Base-by-base conservation (phyloP, 495 filamentous ascomycete species). In the Clohesyomyces aquaticus region DNA sequence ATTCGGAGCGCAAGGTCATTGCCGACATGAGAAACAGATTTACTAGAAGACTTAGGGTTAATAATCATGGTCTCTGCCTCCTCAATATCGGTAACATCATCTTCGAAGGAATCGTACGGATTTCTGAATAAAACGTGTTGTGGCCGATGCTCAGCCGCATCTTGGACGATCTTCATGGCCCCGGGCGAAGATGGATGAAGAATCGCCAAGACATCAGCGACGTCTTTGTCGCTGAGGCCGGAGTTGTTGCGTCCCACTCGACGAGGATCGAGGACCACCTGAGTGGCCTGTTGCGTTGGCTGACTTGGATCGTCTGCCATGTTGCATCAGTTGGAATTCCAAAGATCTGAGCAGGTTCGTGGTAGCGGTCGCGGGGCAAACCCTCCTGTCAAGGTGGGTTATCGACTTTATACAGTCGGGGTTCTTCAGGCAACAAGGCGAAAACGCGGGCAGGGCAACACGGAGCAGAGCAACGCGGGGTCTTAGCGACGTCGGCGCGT, bases 171-270 rank as follows among this genome's bases (percentile, higher is more conserved):
- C 55, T 78, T 75, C 67, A 85, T 85, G 1, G 94, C 92, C 6
- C 82, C 79, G 41, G 82, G 80, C 0, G 92, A 90, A 52, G 82
- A 83, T 1, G 94, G 93, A 60, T 94, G 85, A 3, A 98, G 82
- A 48, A 96, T 87, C 75, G 91, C 95, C 52, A 97, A 83, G 62
- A 97, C 90, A 67, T 96, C 93, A 27, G 89, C 80, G 27, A 92
- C 81, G 68, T 96, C 93, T 61, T 91, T 78, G 43, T 91, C 89
- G 50, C 81, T 87, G 12, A 94, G 82, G 25, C 88, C 89, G 21
- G 91, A 93, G 65, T 85, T 87, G 69, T 88, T 86, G 63, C 86
- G 78, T 16, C 91, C 91, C 56, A 87, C 73, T 19, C 91, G 85
- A 47, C 91, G 84, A 42, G 91, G 90, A 73, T 96, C 93, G 57